Base-by-base conservation (phyloP, 768 basidiomycete species). In the Russula sp. region DNA sequence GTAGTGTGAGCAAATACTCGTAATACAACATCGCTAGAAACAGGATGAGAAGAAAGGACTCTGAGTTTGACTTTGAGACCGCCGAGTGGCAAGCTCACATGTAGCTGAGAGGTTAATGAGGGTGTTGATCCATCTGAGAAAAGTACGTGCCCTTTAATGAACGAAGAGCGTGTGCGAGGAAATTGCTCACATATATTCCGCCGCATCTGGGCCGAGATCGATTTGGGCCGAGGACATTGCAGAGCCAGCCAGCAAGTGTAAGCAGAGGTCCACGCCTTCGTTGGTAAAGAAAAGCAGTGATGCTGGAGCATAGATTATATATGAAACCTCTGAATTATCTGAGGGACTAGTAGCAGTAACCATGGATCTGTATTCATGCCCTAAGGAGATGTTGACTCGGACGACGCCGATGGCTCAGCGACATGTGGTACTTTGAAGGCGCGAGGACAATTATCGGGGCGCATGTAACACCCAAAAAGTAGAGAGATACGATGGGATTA, bases 1-100 rank as follows among this genome's bases (percentile, higher is more conserved):
- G 59, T 35, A 71, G 60, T 7, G 73, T 74, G 49, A 72, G 56
- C n/a, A 67, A 0, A 50, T 68, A 72, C 65, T 74, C 72, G 61
- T 73, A 74, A 47, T 71, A 68, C 34, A 74, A 55, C 6, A 74
- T 56, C 35, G 53, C 73, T 74, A 47, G 18, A 45, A 57, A 29
- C 25, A 2, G 11, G 7, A 10, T n/a, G n/a, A 29, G 25, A 20
- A 29, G 32, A 29, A 49, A 18, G 22, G 3, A 50, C 0, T 32
- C n/a, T 49, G 18, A 50, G 14, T 50, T 49, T n/a, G 32, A 1
- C 14, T 29, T 57, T 13, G 22, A 38, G 22, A n/a, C 16, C 3
- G 7, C 32, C 13, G 1, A 35, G 11, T 20, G 6, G 29, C 9
- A 25, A 22, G 38, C 61, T 63, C 46, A 63, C 61, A 38, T 32